Conservation (phyloP, 176 grass and related monocot genomes). For the Triticum dicoccoides region DNA sequence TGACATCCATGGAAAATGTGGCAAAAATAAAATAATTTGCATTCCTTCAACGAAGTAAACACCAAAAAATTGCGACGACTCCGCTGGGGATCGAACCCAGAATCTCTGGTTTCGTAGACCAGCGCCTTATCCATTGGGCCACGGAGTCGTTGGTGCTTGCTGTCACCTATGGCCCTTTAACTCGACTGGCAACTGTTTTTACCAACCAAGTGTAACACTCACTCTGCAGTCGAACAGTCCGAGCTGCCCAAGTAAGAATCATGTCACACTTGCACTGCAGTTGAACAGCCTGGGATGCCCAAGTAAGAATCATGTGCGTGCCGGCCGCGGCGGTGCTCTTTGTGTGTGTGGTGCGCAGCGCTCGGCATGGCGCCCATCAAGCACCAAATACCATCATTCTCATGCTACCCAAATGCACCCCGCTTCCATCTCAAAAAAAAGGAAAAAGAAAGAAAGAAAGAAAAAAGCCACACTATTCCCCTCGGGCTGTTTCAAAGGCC, state of each 20-base stretch:
- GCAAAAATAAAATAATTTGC: too few relatives aligned
- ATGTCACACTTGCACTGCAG: too few relatives aligned
- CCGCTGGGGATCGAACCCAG: slow-evolving; percentile 97
- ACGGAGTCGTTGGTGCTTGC: slow-evolving; percentile 30
- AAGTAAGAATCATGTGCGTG: not conserved
- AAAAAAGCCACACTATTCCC: not conserved
- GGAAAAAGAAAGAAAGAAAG: not conserved
- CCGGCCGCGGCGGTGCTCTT: not conserved
- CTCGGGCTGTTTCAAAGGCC: not conserved
- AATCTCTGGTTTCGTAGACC: slow-evolving; percentile 99
- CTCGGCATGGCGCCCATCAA: slow-evolving; percentile 13
- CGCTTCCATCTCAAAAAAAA: not conserved
- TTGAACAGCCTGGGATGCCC: too few relatives aligned
- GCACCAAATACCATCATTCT: slow-evolving; percentile 14
- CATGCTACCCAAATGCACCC: not conserved
- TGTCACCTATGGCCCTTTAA: too few relatives aligned
- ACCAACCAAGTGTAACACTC: too few relatives aligned
- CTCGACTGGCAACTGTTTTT: too few relatives aligned
- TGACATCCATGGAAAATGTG: too few relatives aligned
- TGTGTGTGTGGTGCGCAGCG: not conserved
- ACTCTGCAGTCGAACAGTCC: not conserved
- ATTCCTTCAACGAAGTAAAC: too few relatives aligned
- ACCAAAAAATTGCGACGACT: slow-evolving; percentile 37
- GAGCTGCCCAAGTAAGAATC: not conserved
- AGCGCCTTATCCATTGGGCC: slow-evolving; percentile 99